phyloP scores from a whole-genome alignment of 2,329 filamentous ascomycete genomes.

The Fusarium sp. region DNA sequence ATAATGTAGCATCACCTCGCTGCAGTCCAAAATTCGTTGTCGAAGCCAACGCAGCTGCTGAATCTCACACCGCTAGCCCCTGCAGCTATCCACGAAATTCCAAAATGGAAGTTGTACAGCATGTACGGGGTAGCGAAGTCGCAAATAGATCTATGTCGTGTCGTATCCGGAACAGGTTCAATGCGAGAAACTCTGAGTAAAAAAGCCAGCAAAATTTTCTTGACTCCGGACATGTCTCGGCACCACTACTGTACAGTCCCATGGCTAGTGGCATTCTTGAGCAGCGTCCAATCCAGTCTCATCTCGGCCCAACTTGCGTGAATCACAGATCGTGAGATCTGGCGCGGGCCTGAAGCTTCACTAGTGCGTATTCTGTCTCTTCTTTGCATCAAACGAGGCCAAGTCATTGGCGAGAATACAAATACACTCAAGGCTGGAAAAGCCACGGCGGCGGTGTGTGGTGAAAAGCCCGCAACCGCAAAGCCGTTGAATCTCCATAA shows the following conservation, averaged over 20 bases:
- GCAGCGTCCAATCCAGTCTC: conserved; percentile 13
- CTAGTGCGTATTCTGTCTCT: conserved; percentile 34
- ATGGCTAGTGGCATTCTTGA: conserved; percentile 24
- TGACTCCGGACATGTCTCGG: conserved; percentile 36
- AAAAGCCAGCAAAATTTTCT: conserved; percentile 11
- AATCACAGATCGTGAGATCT: conserved; percentile 43
- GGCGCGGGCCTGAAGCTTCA: conserved; percentile 27
- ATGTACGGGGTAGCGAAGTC: conserved; percentile 17
- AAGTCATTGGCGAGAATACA: conserved; percentile 29
- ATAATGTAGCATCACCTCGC: background rate
- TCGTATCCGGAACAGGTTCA: background rate
- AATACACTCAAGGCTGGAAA: conserved; percentile 6
- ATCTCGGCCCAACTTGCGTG: conserved; percentile 36
- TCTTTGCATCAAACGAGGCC: conserved; percentile 28
- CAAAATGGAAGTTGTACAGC: conserved; percentile 31
- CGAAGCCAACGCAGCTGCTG: conserved; percentile 6
- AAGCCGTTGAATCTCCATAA: conserved; percentile 31
- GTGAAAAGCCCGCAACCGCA: conserved; percentile 26
- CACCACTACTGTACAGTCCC: conserved; percentile 27
- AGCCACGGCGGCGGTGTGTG: conserved; percentile 37
- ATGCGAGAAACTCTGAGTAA: conserved; percentile 15
- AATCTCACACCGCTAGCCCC: conserved; percentile 7
- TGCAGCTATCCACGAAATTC: conserved; percentile 22
- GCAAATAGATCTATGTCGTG: conserved; percentile 12
- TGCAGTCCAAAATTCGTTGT: conserved; percentile 5